Conservation (phyloP, 768 basidiomycete genomes). For the Pleurotus salmoneostramineus region DNA sequence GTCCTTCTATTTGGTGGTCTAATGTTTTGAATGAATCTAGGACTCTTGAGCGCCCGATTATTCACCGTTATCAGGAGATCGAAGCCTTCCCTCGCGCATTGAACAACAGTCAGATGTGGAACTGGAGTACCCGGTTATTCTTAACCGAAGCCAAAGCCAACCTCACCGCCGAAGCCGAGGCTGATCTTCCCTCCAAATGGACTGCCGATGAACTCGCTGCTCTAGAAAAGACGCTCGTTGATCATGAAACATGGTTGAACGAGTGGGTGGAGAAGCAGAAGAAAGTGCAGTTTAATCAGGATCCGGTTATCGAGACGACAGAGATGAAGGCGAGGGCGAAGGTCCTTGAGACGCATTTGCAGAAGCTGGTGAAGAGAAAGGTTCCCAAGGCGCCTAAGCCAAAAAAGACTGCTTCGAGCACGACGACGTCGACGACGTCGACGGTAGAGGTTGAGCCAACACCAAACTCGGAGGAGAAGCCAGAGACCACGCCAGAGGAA, state of each 20-base stretch:
- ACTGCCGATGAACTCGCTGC: conserved; percentile 80
- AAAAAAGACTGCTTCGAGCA: conserved; percentile 27
- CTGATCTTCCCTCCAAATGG: conserved; percentile 71
- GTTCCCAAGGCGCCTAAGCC: conserved; percentile 60
- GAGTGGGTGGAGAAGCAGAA: conserved; percentile 83
- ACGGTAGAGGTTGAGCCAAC: not conserved
- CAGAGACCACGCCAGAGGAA: conserved; percentile 11
- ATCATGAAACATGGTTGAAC: conserved; percentile 82
- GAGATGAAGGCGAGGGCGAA: conserved; percentile 86
- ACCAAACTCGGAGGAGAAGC: not conserved
- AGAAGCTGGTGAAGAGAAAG: conserved; percentile 66
- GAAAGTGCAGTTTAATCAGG: conserved; percentile 63
- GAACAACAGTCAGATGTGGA: conserved; percentile 83
- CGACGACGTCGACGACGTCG: conserved; percentile 18
- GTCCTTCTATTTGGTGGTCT: conserved; percentile 1
- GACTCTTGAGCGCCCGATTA: conserved; percentile 73
- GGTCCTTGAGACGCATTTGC: conserved; percentile 71
- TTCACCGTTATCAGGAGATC: conserved; percentile 87
- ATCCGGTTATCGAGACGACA: conserved; percentile 80
- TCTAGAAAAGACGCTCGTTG: conserved; percentile 72
- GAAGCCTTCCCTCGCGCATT: conserved; percentile 80
- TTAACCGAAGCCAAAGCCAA: conserved; percentile 75
- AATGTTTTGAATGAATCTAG: conserved; percentile 29
- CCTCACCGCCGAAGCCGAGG: conserved; percentile 58
- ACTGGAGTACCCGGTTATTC: conserved; percentile 87